Evolutionary conservation across 805 yeast genomes (phyloP), one percentile per base, ranked within the genome.

Genomic region (Cyberlindnera samutprakarnensis): DNA sequence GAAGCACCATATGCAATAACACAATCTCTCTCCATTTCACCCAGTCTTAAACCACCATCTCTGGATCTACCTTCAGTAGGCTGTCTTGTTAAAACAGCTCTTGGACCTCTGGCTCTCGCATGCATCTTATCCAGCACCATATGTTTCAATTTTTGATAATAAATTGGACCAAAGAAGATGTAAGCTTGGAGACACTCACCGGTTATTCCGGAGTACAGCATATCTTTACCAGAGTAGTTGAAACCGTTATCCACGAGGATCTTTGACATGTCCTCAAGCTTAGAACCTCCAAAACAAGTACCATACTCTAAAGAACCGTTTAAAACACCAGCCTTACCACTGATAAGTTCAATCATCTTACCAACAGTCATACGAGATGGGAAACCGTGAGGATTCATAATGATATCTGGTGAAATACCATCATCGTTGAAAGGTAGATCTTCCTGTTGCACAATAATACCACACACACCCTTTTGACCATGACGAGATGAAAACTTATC

Each of bases 281-380:
- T 82, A n/a, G 95, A 84, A 20, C 98, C 98, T 28, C 98, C 98
- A 55, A 92, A 92, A 64, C 97, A 92, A 1, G 98, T 92, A 50
- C 98, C 98, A 49, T 92, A 92, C 56, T 92, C 94, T 38, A 92
- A 64, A 2, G 83, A 53, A 4, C 98, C 98, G 47, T 85, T 82
- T 46, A 92, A 61, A 24, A 92, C 96, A 56, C 98, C 98, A 0
- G 97, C 98, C 54, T 92, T 92, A 46, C 98, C 98, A 20, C 95
- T 82, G 16, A 92, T 82, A 41, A 90, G 68, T 59, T 92, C 98
- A 44, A 92, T 76, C 97, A 92, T 90, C 61, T 92, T 92, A 38
- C 98, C 98, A 14, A 92, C 97, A 24, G 98, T 92, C 98, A 92
- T 92, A 72, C 98, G 94, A 22, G 97, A 90, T 41, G 98, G 98